These are phyloP conservation scores for Pseudozyma sp. DNA, from an alignment of 1,284 basidiomycete species.

Conservation along the genomic window DNA sequence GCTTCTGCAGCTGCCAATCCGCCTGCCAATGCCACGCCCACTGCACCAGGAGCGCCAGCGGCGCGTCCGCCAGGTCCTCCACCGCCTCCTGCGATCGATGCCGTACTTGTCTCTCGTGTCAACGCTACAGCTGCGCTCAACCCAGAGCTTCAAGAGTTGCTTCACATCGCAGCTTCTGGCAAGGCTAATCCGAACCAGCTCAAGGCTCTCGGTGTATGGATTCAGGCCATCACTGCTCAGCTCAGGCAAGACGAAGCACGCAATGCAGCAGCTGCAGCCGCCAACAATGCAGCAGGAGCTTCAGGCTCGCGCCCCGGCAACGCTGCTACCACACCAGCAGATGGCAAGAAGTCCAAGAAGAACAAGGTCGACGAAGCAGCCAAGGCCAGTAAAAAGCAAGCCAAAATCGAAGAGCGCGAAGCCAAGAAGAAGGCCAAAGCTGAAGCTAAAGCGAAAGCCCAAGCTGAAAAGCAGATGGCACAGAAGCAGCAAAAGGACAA, in stretches of 20 bases:
- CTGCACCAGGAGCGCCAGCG: constrained; percentile 10
- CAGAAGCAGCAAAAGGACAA: constrained; percentile 45
- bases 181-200: constrained; percentile 56
- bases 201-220: constrained; percentile 55
- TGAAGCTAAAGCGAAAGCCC: constrained; percentile 47
- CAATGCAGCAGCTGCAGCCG: constrained; percentile 41
- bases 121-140: constrained; percentile 56
- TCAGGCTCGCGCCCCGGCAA: constrained; percentile 25
- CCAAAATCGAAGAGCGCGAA: constrained; percentile 52
- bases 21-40: constrained; percentile 8
- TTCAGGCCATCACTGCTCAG: constrained; percentile 56
- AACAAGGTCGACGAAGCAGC: constrained; percentile 44
- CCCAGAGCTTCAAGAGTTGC: constrained; percentile 54
- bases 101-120: constrained; percentile 54
- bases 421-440: constrained; percentile 55
- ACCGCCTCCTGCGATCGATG: constrained; percentile 53
- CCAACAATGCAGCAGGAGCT: constrained; percentile 27
- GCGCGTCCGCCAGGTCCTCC: constrained; percentile 37
- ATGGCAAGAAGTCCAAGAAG: constrained; percentile 51
- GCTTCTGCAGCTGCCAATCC: constrained; percentile 16
- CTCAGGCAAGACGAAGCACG: constrained; percentile 50
- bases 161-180: constrained; percentile 57
- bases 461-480: constrained; percentile 34
- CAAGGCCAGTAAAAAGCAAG: constrained; percentile 51
- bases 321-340: constrained; percentile 21